Evolutionary conservation across 768 basidiomycete genomes (phyloP).

Genomic region (Lactarius indigo): DNA sequence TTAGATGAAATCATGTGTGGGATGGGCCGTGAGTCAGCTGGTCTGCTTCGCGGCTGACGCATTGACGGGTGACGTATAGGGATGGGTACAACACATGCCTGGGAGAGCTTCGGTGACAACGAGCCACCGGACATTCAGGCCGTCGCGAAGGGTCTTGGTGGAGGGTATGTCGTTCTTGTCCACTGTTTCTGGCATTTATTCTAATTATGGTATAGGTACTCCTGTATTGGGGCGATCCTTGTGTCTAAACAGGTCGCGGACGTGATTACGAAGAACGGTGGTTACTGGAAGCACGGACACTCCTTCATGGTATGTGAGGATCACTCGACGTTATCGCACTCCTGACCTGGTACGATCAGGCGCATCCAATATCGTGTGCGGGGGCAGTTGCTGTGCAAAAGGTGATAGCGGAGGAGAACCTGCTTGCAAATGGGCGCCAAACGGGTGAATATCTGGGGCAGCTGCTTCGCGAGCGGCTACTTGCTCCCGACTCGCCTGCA

Average conservation of each 20-base stretch:
- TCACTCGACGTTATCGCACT: neutral
- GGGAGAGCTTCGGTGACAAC: conserved; percentile 80
- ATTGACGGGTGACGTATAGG: conserved; percentile 40
- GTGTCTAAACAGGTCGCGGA: conserved; percentile 68
- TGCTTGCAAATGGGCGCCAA: conserved; percentile 59
- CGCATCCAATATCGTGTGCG: conserved; percentile 71
- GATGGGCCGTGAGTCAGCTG: conserved; percentile 67
- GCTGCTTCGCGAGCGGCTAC: conserved; percentile 53
- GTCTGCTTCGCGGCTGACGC: neutral
- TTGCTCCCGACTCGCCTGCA: conserved; percentile 51
- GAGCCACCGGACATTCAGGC: conserved; percentile 82
- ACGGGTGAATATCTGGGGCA: conserved; percentile 57
- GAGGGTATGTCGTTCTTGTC: conserved; percentile 53
- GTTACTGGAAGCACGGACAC: conserved; percentile 80
- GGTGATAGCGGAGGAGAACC: conserved; percentile 63
- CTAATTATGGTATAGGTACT: conserved; percentile 49
- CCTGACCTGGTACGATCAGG: conserved; percentile 36
- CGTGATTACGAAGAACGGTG: conserved; percentile 64
- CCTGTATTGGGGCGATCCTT: conserved; percentile 77
- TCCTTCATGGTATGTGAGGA: conserved; percentile 62
- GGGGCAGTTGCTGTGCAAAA: conserved; percentile 80
- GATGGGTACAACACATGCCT: conserved; percentile 84
- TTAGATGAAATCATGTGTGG: conserved; percentile 93
- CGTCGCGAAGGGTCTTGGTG: conserved; percentile 86
- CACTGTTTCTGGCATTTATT: neutral